These are phyloP conservation scores for Aspergillus funiculosus DNA, from an alignment of 495 filamentous ascomycete genomes.

Conservation along the genomic window DNA sequence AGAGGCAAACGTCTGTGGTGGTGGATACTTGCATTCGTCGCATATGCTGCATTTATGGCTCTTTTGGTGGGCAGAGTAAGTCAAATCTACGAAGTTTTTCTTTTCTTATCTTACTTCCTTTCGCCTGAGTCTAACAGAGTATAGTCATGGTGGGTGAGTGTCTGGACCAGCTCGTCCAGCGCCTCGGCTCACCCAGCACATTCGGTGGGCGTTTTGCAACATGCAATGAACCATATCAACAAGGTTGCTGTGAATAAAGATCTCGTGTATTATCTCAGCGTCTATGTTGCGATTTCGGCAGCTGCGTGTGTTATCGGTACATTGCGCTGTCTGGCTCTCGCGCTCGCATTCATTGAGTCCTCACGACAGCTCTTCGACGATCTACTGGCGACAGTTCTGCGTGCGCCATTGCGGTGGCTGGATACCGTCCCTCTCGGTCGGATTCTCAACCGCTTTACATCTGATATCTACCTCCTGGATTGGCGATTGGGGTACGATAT, in stretches of 20 bases:
- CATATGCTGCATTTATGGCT: slow-evolving; percentile 48
- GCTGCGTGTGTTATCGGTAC: slow-evolving; percentile 52
- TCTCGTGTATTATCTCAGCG: slow-evolving; percentile 53
- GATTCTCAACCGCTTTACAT: slow-evolving; percentile 69
- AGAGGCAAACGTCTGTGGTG: slow-evolving; percentile 57
- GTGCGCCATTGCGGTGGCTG: slow-evolving; percentile 67
- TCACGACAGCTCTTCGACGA: slow-evolving; percentile 59
- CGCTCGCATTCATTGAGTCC: slow-evolving; percentile 52
- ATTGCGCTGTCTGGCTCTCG: slow-evolving; percentile 52
- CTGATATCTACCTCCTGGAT: slow-evolving; percentile 67
- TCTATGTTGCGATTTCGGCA: slow-evolving; percentile 61
- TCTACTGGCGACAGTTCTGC: slow-evolving; percentile 57
- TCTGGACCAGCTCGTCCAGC: slow-evolving; percentile 52
- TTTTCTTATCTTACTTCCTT: background rate
- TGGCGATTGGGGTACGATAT: slow-evolving; percentile 53
- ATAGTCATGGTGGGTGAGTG: slow-evolving; percentile 59
- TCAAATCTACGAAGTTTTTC: background rate
- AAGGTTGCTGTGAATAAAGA: slow-evolving; percentile 5
- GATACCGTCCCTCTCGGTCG: slow-evolving; percentile 74
- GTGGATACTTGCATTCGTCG: slow-evolving; percentile 51
- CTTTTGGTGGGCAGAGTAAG: slow-evolving; percentile 45
- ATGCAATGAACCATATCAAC: background rate
- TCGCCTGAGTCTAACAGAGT: slow-evolving; percentile 15
- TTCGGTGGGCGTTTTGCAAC: background rate
- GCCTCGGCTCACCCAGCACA: slow-evolving; percentile 1